These are phyloP conservation scores for Aspergillus quadricinctus DNA, from an alignment of 2,329 filamentous ascomycete genomes.

Conservation along the genomic window DNA sequence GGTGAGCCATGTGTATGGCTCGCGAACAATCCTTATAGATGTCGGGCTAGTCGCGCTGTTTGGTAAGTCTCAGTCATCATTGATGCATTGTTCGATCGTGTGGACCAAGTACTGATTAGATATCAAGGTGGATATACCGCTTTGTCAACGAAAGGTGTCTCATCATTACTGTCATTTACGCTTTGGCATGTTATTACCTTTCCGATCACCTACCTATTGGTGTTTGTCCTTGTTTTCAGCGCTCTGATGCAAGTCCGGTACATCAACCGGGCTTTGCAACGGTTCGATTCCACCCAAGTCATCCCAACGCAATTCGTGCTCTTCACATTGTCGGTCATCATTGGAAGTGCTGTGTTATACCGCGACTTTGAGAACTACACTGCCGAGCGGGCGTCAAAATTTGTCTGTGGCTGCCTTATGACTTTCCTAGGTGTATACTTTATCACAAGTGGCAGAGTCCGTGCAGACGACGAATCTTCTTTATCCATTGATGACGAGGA, in stretches of 20 bases:
- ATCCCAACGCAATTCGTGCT: conserved; percentile 97
- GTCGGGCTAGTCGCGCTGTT: conserved; percentile 89
- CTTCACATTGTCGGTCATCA: conserved; percentile 91
- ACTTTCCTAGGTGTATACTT: conserved; percentile 97
- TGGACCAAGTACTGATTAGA: conserved; percentile 12
- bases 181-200: conserved; percentile 86
- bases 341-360: conserved; percentile 89
- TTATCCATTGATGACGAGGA: conserved; percentile 64
- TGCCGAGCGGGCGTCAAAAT: conserved; percentile 69
- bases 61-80: conserved; percentile 51
- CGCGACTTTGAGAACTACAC: conserved; percentile 88
- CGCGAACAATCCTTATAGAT: conserved; percentile 83
- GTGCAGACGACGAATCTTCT: conserved; percentile 55
- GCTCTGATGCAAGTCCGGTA: conserved; percentile 97
- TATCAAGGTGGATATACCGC: conserved; percentile 86
- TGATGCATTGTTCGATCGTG: background rate
- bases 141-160: conserved; percentile 91
- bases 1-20: conserved; percentile 78
- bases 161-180: conserved; percentile 87
- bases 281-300: conserved; percentile 95
- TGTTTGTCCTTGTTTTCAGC: conserved; percentile 72
- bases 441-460: conserved; percentile 78
- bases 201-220: conserved; percentile 83
- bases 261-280: conserved; percentile 82
- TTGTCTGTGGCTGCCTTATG: conserved; percentile 81